These are phyloP conservation scores for Lolium multiflorum DNA, from an alignment of 176 grass and related monocot genomes.

Conservation along the genomic window DNA sequence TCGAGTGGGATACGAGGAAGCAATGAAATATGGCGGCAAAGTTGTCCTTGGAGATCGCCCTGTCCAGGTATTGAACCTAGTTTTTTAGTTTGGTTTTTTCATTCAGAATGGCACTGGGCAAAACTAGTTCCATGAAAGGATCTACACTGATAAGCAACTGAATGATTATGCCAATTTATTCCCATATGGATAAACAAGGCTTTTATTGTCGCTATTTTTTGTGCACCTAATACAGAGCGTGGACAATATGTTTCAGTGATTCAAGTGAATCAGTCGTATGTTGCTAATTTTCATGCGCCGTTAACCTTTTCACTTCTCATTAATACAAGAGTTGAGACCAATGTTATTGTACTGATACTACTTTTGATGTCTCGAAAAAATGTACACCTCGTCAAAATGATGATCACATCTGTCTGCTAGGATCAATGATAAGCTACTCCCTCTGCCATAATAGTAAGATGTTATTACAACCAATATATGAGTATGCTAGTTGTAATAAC, in stretches of 20 bases:
- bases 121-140: background rate
- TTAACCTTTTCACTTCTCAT: slow-evolving; percentile 5
- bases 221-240: background rate
- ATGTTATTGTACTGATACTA: background rate
- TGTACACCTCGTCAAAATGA: background rate
- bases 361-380: slow-evolving; percentile 26
- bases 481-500: too few species aligned
- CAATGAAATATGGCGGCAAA: slow-evolving; percentile 79
- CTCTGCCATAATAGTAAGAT: too few species aligned
- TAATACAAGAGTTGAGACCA: background rate
- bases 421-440: background rate
- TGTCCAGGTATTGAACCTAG: slow-evolving; percentile 62
- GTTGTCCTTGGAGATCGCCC: slow-evolving; percentile 94
- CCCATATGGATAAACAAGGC: background rate
- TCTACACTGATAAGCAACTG: background rate
- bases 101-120: background rate
- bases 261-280: background rate
- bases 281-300: background rate
- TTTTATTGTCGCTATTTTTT: background rate
- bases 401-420: background rate
- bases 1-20: slow-evolving; percentile 92
- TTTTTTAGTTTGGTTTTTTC: background rate
- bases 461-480: too few species aligned
- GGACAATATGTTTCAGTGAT: background rate
- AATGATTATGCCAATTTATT: background rate